Evolutionary conservation across 2,329 filamentous ascomycete genomes (phyloP), one percentile per base, ranked within the genome.

Genomic region (Calonectria hawksworthii): DNA sequence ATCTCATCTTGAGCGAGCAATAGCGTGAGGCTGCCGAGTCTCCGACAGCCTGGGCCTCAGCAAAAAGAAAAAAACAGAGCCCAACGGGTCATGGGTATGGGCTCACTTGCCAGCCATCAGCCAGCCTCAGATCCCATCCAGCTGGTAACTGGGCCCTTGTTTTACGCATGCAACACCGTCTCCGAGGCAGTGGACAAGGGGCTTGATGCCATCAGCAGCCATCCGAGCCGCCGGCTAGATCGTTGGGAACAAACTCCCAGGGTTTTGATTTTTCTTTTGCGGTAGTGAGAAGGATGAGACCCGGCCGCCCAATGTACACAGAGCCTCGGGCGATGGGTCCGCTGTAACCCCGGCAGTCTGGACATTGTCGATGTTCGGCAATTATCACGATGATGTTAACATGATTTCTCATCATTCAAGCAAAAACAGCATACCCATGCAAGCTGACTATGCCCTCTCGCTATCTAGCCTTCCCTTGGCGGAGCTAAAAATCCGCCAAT

Each of bases 91-190:
- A 56, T 50, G 28, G 18, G 54, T 26, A 68, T 36, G 21, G 54
- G 13, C 66, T 32, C 50, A 44, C 52, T 47, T 32, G 11, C 63
- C 72, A 70, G 36, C 66, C 51, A 44, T 68, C 51, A 54, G 66
- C 59, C 72, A 73, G 67, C 72, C 72, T 34, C 56, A 63, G 41
- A 59, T 70, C 16, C 72, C 72, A 59, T 63, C 61, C 72, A 34
- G 72, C 72, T 70, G 67, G 72, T 50, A 70, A 51, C 41, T 28
- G 34, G 34, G 54, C 14, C 64, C 34, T 47, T 47, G 44, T 47
- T 32, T 41, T 16, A 23, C 47, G 36, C 65, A 63, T 68, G 70
- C 64, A 63, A 73, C 70, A 38, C 38, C 68, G 54, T 59, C 41
- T 63, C 63, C 70, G 38, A 47, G 54, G 68, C 10, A 51, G 13